Base-by-base conservation (phyloP, 2,329 filamentous ascomycete species). In the Pseudogymnoascus sp. region DNA sequence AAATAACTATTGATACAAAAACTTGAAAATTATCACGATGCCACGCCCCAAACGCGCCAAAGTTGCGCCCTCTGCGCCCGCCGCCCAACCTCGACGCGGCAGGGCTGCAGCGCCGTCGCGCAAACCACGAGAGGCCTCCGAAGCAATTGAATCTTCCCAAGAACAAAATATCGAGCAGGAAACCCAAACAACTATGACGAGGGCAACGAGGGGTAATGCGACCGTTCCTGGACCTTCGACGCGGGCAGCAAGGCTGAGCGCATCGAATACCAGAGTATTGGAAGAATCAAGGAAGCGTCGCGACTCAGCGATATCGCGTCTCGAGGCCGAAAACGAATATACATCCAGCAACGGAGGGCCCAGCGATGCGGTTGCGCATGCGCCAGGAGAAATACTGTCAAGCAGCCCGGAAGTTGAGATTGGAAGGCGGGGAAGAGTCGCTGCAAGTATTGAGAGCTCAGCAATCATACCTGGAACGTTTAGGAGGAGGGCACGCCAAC, bases 401-500 rank as follows among this genome's bases (percentile, higher is more conserved):
- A 73, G 71, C 62, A 73, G 71, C 66, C 62, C 72, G 16, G 69
- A 70, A 28, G 66, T 69, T 63, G 66, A 68, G 6, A 65, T 59
- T 62, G 67, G 67, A n/a, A 49, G 40, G 28, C 36, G 37, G 37
- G 60, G 60, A 25, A 56, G 23, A 53, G n/a, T n/a, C 5, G 40
- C 37, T 14, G 12, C 40, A n/a, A 53, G 60, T 0, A 76, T 77
- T 43, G 74, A 84, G 49, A 79, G 79, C 67, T 76, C 76, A 11
- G 74, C 73, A 11, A 73, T 78, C 68, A 86, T 82, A 18, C 59
- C 59, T 2, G 83, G 83, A 12, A 74, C 78, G 4, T 88, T 88
- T 72, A 81, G 78, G 70, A 77, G 84, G 40, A 79, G 85, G 49
- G 77, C 77, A 16, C 77, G 85, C 53, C 84, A 88, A 70, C 84